Base-by-base conservation (phyloP, 495 filamentous ascomycete genomes). In the Hypoxylon trugodes region DNA sequence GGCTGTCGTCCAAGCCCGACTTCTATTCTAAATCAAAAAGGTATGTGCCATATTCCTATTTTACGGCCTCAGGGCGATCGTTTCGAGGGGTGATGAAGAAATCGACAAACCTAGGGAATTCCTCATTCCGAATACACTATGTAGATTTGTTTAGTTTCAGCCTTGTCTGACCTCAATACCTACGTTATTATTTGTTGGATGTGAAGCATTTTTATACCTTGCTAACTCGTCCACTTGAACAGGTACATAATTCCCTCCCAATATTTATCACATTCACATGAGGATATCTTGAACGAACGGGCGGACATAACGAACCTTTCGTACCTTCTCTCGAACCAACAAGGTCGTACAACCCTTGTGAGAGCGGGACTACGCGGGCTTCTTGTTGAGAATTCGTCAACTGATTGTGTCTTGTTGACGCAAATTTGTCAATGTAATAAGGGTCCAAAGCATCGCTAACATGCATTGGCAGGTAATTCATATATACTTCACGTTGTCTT, bases 341-440 rank as follows among this genome's bases (percentile, higher is more conserved):
- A 82, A 85, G 87, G 85, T 51, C 85, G 89, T 96, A 93, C 91
- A 96, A 93, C 88, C 87, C 87, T 85, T 87, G 89, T 85, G 87
- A 81, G 86, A 77, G 84, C 81, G 78, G 79, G 73, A 73, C 72
- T 68, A 69, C 77, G 77, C 82, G 87, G 87, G 85, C 79, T 90
- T 89, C 88, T 93, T 96, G 93, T 89, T 97, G 93, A 97, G 87
- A 96, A 84, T 78, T 95, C 93, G 92, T 96, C 89, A 90, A 75
- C 93, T 96, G 93, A 97, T 84, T 77, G 75, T 77, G 74, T 81
- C 75, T 65, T 49, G 30, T 32, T 15, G 33, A 48, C 12, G 35
- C 21, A 13, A 48, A 10, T 12, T 21, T 42, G 42, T 22, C 15
- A n/a, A 49, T 16, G 40, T 33, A 19, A 12, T 37, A 30, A 47